These are phyloP conservation scores for Penicillium sp. DNA, from an alignment of 2,329 filamentous ascomycete genomes.

Conservation along the genomic window DNA sequence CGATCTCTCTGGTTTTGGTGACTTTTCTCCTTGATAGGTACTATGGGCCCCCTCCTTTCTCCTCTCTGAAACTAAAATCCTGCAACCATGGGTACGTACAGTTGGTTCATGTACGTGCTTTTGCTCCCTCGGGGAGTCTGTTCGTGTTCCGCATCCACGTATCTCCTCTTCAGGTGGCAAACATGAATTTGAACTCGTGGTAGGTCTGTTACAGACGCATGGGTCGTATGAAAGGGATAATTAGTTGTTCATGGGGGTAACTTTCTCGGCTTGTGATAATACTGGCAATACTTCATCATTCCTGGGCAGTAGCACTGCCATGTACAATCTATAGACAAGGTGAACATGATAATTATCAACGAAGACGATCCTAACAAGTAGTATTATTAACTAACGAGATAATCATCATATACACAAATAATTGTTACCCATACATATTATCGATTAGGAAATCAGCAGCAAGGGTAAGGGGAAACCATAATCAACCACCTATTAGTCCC, in stretches of 20 bases:
- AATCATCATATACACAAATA: constrained; percentile 14
- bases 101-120: constrained; percentile 11
- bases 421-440: constrained; percentile 19
- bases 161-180: constrained; percentile 7
- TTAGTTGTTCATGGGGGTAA: not conserved
- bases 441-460: constrained; percentile 12
- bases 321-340: no score
- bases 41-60: not conserved
- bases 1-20: constrained; percentile 7
- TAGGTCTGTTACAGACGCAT: constrained; percentile 6
- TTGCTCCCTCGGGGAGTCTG: not conserved
- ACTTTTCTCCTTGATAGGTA: not conserved
- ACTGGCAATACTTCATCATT: not conserved
- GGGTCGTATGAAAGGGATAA: constrained; percentile 5
- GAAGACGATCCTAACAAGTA: no score
- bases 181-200: constrained; percentile 21
- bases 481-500: not conserved
- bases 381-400: no score
- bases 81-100: constrained; percentile 4
- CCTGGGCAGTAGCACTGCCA: no score
- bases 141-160: constrained; percentile 2
- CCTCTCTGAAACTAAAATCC: not conserved
- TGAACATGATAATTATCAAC: no score
- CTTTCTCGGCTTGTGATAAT: not conserved
- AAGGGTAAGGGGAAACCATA: constrained; percentile 18